Base-by-base conservation (phyloP, 345 rosid species). In the Gossypium thurberi region DNA sequence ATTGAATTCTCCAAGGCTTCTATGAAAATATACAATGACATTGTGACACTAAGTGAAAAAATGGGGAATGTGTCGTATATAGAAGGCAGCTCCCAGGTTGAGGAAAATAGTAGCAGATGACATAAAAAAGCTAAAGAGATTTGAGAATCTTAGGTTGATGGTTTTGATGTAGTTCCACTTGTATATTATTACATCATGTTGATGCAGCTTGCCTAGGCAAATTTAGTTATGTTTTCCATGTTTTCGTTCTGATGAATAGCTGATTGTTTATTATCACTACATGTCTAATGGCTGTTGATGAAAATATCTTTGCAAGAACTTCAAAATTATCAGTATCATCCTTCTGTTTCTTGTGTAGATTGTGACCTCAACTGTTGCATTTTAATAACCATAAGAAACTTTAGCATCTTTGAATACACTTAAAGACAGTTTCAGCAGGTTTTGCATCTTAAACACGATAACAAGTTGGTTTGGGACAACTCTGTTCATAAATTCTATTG, bases 161-260 rank as follows among this genome's bases (percentile, higher is more conserved):
- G 26, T 42, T 66, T 73, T 57, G 4, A 53, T 23, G 59, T 20
- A 25, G 42, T 58, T 55, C 21, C 70, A 50, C 65, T 47, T 85
- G 84, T 82, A 82, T 56, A 77, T 83, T 75, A 51, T 59, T 44
- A 13, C 46, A 64, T 72, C 72, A 40, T 44, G 90, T 84, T 79
- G 61, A 86, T 86, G 90, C 90, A 70, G 75, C 90, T 84, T 74
- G 90, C 91, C 78, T 85, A 82, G 90, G 79, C 88, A 40, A 46
- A 25, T 76, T 76, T 69, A 74, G 70, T 23, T 51, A 50, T 56
- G 21, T 37, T 73, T 63, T 65, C 72, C 48, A 43, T 55, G 76
- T 61, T 72, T 82, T 40, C 10, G 21, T 56, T 40, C 21, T 46
- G 64, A 67, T 58, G 58, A 53, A 53, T 53, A n/a, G 51, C 65